These are phyloP conservation scores for Spencermartinsiella europaea DNA, from an alignment of 805 yeast species.

Conservation along the genomic window DNA sequence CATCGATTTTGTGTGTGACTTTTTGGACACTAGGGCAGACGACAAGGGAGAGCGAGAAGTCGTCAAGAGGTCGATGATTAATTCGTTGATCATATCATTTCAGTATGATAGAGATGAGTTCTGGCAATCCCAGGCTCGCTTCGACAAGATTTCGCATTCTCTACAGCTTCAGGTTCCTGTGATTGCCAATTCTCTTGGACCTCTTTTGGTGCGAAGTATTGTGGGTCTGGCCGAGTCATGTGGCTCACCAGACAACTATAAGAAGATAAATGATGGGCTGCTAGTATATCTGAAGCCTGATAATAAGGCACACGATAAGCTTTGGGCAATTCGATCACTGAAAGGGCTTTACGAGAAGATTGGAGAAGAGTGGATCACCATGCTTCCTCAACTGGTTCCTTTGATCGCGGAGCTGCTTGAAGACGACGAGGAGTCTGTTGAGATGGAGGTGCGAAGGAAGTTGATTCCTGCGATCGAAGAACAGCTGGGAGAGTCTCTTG, in stretches of 20 bases:
- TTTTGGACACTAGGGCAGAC: slow-evolving; percentile 45
- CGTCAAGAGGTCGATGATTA: slow-evolving; percentile 67
- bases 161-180: slow-evolving; percentile 61
- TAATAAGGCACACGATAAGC: slow-evolving; percentile 47
- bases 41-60: slow-evolving; percentile 30
- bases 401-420: slow-evolving; percentile 91
- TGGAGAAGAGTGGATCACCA: slow-evolving; percentile 90
- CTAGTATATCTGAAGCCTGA: slow-evolving; percentile 64
- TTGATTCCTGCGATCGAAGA: slow-evolving; percentile 86
- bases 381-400: slow-evolving; percentile 93
- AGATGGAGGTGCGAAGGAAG: slow-evolving; percentile 83
- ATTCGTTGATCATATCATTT: slow-evolving; percentile 73
- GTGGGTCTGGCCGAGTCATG: slow-evolving; percentile 69
- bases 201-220: slow-evolving; percentile 73
- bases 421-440: slow-evolving; percentile 92
- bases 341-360: slow-evolving; percentile 81
- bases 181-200: slow-evolving; percentile 71
- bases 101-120: slow-evolving; percentile 89
- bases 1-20: slow-evolving; percentile 59
- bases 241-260: slow-evolving; percentile 56
- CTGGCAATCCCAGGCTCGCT: slow-evolving; percentile 87
- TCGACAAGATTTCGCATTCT: slow-evolving; percentile 60
- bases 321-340: slow-evolving; percentile 76
- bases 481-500: slow-evolving; percentile 92
- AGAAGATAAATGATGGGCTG: slow-evolving; percentile 59